Evolutionary conservation across 331 rosid genomes (phyloP), one percentile per base, ranked within the genome.

Genomic region (Pyrus hybrid): DNA sequence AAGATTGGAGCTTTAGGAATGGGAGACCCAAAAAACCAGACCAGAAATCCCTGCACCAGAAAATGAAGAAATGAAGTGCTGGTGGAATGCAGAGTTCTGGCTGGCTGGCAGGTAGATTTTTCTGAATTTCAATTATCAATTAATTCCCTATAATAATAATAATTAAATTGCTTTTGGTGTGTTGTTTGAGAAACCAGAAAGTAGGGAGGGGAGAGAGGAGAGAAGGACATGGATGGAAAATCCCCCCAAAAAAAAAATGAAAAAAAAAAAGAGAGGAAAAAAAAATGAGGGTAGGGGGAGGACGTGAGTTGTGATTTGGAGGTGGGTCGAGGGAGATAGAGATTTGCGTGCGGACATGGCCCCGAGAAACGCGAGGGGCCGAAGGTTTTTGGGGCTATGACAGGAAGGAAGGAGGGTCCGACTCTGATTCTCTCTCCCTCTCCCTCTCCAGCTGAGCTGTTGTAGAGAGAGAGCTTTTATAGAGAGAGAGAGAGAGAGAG

Each of bases 141-240:
- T 28, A 30, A 80, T 56, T 16, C 25, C 67, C 13, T 16, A 58
- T 12, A 8, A 23, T 35, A 60, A 58, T 56, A 73, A 5, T 10
- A 18, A 33, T 73, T 37, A 51, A 64, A 72, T 5, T 9, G 51
- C 4, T 35, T 12, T 20, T 21, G 17, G 47, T 57, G 32, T 25
- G 16, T 25, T 20, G 68, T 18, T 73, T 56, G 61, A 45, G 72
- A 18, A 78, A 58, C 30, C 53, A 64, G 71, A 73, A 80, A 66
- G 54, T 30, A 78, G 76, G 76, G 68, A 71, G 18, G 32, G 76
- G 74, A 71, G 90, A 80, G 78, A 29, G 67, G 20, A 61, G 76
- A 63, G 75, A 72, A 66, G 75, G 83, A 66, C 90, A 82, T n/a
- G 32, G 81, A 77, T 10, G 91, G 93, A 87, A 88, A 82, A 72